A percentile compares a stretch with the other conserved stretches of the same genome.
Conservation (phyloP, 139 green algal genomes). For the Tetraselmis striata region DNA sequence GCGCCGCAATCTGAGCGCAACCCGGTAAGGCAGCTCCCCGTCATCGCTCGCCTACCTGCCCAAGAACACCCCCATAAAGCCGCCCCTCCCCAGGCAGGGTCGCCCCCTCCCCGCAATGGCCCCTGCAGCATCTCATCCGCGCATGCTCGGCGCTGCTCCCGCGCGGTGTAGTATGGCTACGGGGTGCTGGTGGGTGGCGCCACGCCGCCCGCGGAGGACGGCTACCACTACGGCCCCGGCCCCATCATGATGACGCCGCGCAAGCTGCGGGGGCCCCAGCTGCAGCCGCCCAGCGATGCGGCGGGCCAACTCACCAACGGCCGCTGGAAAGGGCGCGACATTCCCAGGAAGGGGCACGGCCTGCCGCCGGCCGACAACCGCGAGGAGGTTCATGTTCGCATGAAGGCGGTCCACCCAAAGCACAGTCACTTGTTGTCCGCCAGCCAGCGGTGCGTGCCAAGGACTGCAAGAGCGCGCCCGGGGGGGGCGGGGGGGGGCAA, state of each 20-base stretch:
- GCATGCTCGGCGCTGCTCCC: not conserved
- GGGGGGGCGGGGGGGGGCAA: too few species aligned
- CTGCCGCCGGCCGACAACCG: not conserved
- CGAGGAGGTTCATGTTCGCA: not conserved
- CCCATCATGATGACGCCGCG: not conserved
- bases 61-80: too few species aligned
- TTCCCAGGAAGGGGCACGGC: not conserved
- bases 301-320: not conserved
- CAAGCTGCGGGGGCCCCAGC: not conserved
- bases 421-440: not conserved
- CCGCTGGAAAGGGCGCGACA: not conserved
- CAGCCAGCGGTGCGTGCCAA: not conserved
- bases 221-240: not conserved
- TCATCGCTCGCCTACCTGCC: not conserved
- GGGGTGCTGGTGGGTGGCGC: not conserved
- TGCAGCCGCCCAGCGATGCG: not conserved
- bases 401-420: not conserved
- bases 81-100: too few species aligned
- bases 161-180: not conserved
- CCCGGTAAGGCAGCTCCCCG: not conserved
- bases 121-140: not conserved
- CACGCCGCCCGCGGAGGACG: not conserved
- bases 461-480: too few species aligned
- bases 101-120: not conserved
- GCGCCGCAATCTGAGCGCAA: not conserved